Base-by-base conservation (phyloP, 2,329 filamentous ascomycete genomes). In the Ascochyta rabiei region DNA sequence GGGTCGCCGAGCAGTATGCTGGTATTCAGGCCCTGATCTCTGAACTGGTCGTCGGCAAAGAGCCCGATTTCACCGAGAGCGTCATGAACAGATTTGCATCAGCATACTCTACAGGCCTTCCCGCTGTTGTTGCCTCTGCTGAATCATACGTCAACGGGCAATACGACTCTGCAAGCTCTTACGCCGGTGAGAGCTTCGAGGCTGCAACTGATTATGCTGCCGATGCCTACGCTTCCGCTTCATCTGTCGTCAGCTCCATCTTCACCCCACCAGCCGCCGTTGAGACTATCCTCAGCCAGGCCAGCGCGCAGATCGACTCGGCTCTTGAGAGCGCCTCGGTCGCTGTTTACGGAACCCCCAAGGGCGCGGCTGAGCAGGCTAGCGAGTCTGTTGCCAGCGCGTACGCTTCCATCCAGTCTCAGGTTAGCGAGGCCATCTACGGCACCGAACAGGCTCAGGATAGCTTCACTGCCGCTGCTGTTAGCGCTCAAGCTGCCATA, bases 11-110 rank as follows among this genome's bases (percentile, higher is more conserved):
- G 42, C 88, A 91, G 64, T 93, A 90, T 62, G 82, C 84, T 5
- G 85, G 85, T 23, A 82, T 96, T 5, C 86, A 87, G 69, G 84
- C 83, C 12, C 82, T 95, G 2, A 82, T 96, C 13, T 89, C 88
- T 1, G 91, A 96, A 73, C 79, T 96, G 1, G 80, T 96, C 13
- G 77, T 82, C 35, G 91, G 89, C 48, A 91, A 88, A 72, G 91
- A 96, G 70, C 87, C 90, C 0, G 86, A 87, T 13, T 96, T 91
- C 66, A 92, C 88, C 0, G 89, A 96, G 68, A 92, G 89, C 55
- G 88, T 93, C 3, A 86, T 91, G 75, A 85, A 80, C 47, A 84
- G 89, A 46, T 81, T 96, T 12, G 84, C 85, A 51, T 87, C 84
- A 3, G 89, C 86, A 0, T 95, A 93, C 67, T 84, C 86, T 21